phyloP scores from a whole-genome alignment of 108 stramenopile species.

The Nannochloropsis gaditana region DNA sequence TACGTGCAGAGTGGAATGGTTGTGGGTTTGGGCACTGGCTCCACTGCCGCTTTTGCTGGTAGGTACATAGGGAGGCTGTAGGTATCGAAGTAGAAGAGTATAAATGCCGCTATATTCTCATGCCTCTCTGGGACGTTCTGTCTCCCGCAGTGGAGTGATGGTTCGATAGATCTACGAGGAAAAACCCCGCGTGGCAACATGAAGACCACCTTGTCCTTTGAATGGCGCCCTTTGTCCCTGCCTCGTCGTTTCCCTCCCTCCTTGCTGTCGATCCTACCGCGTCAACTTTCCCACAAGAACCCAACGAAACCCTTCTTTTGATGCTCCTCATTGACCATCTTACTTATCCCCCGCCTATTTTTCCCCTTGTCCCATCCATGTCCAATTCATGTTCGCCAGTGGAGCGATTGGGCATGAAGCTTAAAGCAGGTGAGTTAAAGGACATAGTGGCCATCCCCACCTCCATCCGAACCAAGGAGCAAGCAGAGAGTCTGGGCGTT shows the following conservation, averaged over 20 bases:
- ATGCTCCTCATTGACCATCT: neutral
- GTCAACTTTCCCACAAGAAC: too few relatives aligned
- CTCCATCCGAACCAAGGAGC: constrained; percentile 90
- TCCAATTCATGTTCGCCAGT: constrained; percentile 49
- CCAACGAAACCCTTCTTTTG: too few relatives aligned
- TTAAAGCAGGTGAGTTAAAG: constrained; percentile 78
- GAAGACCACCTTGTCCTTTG: too few relatives aligned
- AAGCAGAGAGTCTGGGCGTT: constrained; percentile 78
- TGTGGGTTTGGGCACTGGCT: constrained; percentile 97
- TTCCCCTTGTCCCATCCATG: neutral
- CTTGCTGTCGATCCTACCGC: too few relatives aligned
- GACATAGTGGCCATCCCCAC: constrained; percentile 96
- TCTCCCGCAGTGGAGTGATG: too few relatives aligned
- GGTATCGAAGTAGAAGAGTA: neutral
- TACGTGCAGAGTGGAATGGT: constrained; percentile 78
- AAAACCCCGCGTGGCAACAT: too few relatives aligned
- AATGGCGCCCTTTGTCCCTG: too few relatives aligned
- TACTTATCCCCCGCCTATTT: neutral
- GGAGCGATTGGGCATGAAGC: constrained; percentile 84
- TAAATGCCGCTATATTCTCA: too few relatives aligned
- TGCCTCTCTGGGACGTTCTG: too few relatives aligned
- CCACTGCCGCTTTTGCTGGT: constrained; percentile 89
- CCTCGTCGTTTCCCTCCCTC: too few relatives aligned
- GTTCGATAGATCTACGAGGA: too few relatives aligned
- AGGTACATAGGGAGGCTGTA: neutral